Evolutionary conservation across 768 basidiomycete genomes (phyloP), one percentile per base, ranked within the genome.

Genomic region (Kwoniella botswanensis): DNA sequence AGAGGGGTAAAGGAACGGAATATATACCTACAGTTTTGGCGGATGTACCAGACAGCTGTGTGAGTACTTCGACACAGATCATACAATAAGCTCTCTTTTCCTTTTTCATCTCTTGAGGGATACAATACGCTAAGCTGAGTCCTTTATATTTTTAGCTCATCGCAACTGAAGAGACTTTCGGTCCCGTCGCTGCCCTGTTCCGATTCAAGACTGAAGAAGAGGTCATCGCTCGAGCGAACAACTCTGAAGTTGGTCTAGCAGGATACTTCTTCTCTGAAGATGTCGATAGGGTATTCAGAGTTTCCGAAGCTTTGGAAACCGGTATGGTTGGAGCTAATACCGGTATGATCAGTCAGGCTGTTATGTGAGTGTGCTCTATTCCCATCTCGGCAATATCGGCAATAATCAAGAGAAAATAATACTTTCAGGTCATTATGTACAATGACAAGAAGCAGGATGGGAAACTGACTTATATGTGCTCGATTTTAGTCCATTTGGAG

Each of bases 131-230:
- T 24, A 44, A 24, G 50, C 71, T 77, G 71, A 78, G 58, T 22
- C 15, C 17, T 4, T 35, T 5, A 5, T 11, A 5, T 29, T 22
- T 1, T 66, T 41, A 81, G 75, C 84, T 87, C 44, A 79, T 96
- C 76, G 87, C 88, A 76, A 79, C 78, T 11, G 97, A 98, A 82
- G 97, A 99, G 86, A 98, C 97, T 0, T 99, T 99, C 78, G 97
- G 96, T 0, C 95, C 83, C 1, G 58, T 81, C 29, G 80, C 77
- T 6, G 79, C 79, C 41, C 85, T 99, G 24, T 90, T 88, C 82
- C 91, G 90, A 79, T 99, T 99, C 80, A 89, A 92, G 83, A 94
- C 93, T 0, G 97, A 99, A 84, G 94, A 94, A 55, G 92, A 98
- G 82, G 94, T 94, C 0, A 86, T 98, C 67, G 75, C 73, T 65